Evolutionary conservation across 805 yeast species (phyloP).

Genomic region (Wickerhamiella shivajii): DNA sequence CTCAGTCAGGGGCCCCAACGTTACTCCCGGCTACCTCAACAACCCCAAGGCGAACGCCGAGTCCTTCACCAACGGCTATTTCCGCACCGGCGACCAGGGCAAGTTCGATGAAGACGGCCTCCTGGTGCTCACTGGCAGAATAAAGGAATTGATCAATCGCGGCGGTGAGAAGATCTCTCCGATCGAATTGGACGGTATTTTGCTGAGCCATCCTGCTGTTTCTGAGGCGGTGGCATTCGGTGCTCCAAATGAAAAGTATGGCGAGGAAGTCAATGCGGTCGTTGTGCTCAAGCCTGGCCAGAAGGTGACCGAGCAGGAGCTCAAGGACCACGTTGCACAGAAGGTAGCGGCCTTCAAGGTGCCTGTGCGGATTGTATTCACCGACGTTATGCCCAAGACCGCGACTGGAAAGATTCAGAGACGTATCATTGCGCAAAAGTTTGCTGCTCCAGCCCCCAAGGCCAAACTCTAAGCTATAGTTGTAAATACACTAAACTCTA

Average conservation of each 20-base stretch:
- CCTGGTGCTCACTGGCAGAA: constrained; percentile 49
- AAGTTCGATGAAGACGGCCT: constrained; percentile 43
- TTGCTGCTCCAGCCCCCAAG: constrained; percentile 25
- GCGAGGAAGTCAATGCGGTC: constrained; percentile 59
- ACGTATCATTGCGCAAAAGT: constrained; percentile 40
- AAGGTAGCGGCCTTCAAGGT: constrained; percentile 45
- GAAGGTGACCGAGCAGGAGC: constrained; percentile 27
- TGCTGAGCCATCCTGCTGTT: constrained; percentile 48
- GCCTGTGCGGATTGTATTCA: constrained; percentile 43
- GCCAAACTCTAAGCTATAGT: constrained; percentile 21
- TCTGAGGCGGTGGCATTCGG: constrained; percentile 61
- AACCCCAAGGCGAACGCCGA: constrained; percentile 58
- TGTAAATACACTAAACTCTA: too few species aligned
- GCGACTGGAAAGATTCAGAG: constrained; percentile 70
- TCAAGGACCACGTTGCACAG: constrained; percentile 31
- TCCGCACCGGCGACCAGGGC: constrained; percentile 74
- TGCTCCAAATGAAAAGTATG: constrained; percentile 51
- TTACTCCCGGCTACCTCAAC: constrained; percentile 57
- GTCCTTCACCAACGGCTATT: constrained; percentile 49
- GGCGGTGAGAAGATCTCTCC: constrained; percentile 74
- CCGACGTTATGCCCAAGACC: constrained; percentile 53
- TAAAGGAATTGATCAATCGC: constrained; percentile 60
- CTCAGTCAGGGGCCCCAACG: constrained; percentile 50
- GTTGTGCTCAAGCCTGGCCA: constrained; percentile 37
- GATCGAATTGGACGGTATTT: constrained; percentile 47